Base-by-base conservation (phyloP, 768 basidiomycete genomes). In the Pulveroboletus frians region DNA sequence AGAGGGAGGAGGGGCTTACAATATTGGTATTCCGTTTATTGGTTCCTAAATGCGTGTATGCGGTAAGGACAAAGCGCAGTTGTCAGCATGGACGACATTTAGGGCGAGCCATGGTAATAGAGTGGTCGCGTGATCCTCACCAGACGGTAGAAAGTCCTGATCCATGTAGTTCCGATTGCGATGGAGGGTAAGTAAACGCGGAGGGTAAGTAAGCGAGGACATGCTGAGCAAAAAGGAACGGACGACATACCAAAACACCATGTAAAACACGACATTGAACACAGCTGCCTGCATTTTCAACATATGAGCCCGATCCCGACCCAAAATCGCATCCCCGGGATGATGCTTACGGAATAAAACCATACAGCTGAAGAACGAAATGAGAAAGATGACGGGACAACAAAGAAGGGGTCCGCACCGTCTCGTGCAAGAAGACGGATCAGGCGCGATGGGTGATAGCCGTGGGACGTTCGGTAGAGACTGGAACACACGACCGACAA, bases 361-460 rank as follows among this genome's bases (percentile, higher is more conserved):
- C 53, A 13, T 4, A 53, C 2, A 2, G 60, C 61, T 61, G 13
- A 31, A 17, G 9, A 35, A 15, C 5, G 4, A 26, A 6, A 26
- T 26, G 20, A 26, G 21, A 34, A 31, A 10, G 9, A 5, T 3
- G 11, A 18, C 4, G n/a, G 1, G 18, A 31, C 31, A 21, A 21
- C 6, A 10, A 1, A 14, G 49, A 17, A 44, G 34, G 23, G 23
- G 20, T 20, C 3, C 56, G 51, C 40, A 65, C 63, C 62, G 15
- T 64, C 65, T 41, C 62, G 54, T 17, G 41, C 15, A 14, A 64
- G 63, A 34, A 55, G 41, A 30, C 6, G 32, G 10, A 55, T 14
- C 21, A 68, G 46, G 2, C 27, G 32, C 11, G 57, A 63, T 4
- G 51, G 42, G 10, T 14, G 17, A 18, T 39, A 4, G 2, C 6